Evolutionary conservation across 73 alveolate genomes (phyloP).

Genomic region (Symbiodinium pilosum): DNA sequence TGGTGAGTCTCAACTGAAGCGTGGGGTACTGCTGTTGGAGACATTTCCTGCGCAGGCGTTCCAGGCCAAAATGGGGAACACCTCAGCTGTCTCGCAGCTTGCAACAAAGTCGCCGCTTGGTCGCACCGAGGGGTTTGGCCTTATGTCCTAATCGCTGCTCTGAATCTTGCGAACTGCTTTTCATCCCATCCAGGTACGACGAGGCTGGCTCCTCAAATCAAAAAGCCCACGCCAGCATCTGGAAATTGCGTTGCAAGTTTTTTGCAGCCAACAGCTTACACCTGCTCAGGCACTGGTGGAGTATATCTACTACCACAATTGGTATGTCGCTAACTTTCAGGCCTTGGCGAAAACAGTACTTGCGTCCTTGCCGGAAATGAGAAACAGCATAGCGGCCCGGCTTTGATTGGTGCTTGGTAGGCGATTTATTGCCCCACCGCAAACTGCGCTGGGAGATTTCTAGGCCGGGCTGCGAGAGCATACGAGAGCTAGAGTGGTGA

Average conservation of each 20-base stretch:
- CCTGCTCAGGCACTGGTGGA: conserved; percentile 27
- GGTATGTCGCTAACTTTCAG: conserved; percentile 63
- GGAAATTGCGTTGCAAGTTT: no score
- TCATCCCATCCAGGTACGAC: no score
- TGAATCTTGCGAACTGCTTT: no score
- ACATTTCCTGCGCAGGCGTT: conserved; percentile 39
- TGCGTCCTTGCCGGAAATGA: neutral
- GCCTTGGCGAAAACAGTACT: neutral
- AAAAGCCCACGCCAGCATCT: no score
- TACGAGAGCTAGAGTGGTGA: no score
- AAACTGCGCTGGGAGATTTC: conserved; percentile 69
- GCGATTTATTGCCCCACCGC: conserved; percentile 49
- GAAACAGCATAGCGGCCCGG: no score
- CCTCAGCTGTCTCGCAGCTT: conserved; percentile 1
- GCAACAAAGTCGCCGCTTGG: neutral
- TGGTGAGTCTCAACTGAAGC: neutral
- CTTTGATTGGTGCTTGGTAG: neutral
- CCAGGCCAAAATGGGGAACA: conserved; percentile 64
- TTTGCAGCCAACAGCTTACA: no score
- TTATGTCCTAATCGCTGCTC: no score
- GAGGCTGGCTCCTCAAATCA: neutral
- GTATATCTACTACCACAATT: conserved; percentile 64
- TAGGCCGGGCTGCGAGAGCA: conserved; percentile 40
- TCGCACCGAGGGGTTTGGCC: neutral
- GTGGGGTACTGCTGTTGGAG: neutral